Base-by-base conservation (phyloP, 495 filamentous ascomycete genomes). In the Daldinia caldariorum region DNA sequence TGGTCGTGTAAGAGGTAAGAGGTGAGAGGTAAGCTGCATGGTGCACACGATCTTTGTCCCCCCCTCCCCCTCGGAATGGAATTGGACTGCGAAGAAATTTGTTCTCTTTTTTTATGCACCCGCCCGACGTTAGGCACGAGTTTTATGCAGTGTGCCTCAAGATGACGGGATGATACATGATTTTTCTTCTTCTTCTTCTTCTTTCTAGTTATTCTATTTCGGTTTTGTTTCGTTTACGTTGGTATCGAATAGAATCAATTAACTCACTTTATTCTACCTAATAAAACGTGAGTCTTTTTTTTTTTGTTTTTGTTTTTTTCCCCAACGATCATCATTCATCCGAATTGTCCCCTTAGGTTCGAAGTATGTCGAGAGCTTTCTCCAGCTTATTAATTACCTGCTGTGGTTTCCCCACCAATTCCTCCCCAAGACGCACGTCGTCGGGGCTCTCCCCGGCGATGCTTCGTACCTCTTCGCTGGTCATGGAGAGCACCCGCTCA, bases 381-480 rank as follows among this genome's bases (percentile, higher is more conserved):
- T 78, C 61, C 61, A 79, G 26, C 3, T 59, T 70, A 31, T 67
- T n/a, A 0, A 75, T 64, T 35, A 64, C 63, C 32, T n/a, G 60
- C 5, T 39, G 6, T 12, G 79, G 63, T 7, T 58, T 62, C 68
- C 72, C 13, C 37, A 75, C 6, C 12, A 79, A 63, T 7, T 60
- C 62, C 68, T 74, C 13, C 37, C 76, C 67, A 49, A 59, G 35
- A 18, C 71, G 67, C 49, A 62, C 76, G 3, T 72, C 61, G 9
- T 29, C 55, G 8, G 49, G 16, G 41, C 74, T 72, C 66, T 83
- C 80, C 0, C 74, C 80, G 3, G 78, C 81, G 37, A 83, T 78
- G n/a, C n/a, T 58, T 34, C 78, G 76, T 10, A 83, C 67, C 67
- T 80, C 62, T n/a, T 67, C 66, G 18, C 62, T 56, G 16, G 53